phyloP scores from a whole-genome alignment of 2,329 filamentous ascomycete species.

The Aspergillus texensis region DNA sequence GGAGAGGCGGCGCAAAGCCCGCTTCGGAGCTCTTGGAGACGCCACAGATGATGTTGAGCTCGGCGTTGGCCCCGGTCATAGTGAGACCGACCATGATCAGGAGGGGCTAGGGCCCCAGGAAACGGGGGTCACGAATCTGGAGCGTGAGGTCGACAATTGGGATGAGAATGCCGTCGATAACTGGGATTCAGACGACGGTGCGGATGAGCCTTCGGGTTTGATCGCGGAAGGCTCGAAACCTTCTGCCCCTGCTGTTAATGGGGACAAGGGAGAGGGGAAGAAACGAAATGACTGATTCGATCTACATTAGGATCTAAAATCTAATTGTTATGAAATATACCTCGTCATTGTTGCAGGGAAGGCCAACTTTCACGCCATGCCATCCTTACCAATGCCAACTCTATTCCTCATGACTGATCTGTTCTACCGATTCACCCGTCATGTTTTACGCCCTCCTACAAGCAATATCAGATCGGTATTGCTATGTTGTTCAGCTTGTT shows the following conservation, averaged over 20 bases:
- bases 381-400: not conserved
- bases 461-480: not conserved
- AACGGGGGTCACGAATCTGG: slow-evolving; percentile 67
- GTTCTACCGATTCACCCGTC: not conserved
- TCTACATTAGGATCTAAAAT: not conserved
- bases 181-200: slow-evolving; percentile 63
- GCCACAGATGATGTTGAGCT: slow-evolving; percentile 71
- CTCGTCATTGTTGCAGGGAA: not conserved
- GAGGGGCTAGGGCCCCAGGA: slow-evolving; percentile 58
- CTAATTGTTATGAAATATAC: not conserved
- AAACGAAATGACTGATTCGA: slow-evolving; percentile 37
- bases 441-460: slow-evolving; percentile 1
- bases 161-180: slow-evolving; percentile 77
- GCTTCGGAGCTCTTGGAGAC: slow-evolving; percentile 69
- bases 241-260: slow-evolving; percentile 20
- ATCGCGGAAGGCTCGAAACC: slow-evolving; percentile 24
- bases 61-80: slow-evolving; percentile 54
- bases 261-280: slow-evolving; percentile 25
- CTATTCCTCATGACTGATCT: not conserved
- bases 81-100: slow-evolving; percentile 35
- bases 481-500: not conserved
- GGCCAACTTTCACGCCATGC: not conserved
- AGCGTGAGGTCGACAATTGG: slow-evolving; percentile 90
- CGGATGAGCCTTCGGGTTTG: slow-evolving; percentile 26
- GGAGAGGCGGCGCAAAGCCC: slow-evolving; percentile 76